phyloP scores from a whole-genome alignment of 2,329 filamentous ascomycete genomes.

The Plectosphaerella plurivora region DNA sequence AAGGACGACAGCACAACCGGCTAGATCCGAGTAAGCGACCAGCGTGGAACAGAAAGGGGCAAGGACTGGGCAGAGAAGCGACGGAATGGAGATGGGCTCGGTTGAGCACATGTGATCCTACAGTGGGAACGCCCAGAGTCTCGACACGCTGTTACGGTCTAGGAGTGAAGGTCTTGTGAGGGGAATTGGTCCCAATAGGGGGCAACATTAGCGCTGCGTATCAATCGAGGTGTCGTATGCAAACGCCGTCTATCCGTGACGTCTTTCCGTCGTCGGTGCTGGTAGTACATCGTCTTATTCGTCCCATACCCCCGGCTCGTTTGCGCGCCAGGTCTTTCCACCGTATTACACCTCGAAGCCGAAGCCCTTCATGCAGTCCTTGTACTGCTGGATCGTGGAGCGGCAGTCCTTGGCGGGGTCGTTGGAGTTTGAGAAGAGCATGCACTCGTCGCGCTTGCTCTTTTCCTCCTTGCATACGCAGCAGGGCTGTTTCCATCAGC shows the following conservation, averaged over 20 bases:
- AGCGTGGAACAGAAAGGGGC: too few species aligned
- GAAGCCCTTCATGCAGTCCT: slow-evolving; percentile 86
- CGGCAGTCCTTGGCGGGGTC: slow-evolving; percentile 83
- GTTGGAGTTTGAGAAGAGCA: slow-evolving; percentile 87
- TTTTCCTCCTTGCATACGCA: slow-evolving; percentile 98
- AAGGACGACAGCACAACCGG: too few species aligned
- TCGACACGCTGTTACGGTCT: too few species aligned
- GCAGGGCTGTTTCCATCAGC: slow-evolving; percentile 63
- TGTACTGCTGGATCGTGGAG: slow-evolving; percentile 78
- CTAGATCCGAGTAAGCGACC: too few species aligned
- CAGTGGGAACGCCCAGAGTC: too few species aligned
- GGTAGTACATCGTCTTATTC: slow-evolving; percentile 11
- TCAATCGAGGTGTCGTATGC: neutral
- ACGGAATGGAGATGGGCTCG: too few species aligned
- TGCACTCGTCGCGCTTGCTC: slow-evolving; percentile 89
- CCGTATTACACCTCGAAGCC: slow-evolving; percentile 68
- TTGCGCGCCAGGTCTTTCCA: neutral
- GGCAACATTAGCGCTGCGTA: neutral
- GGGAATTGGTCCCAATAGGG: too few species aligned
- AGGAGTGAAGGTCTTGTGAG: too few species aligned
- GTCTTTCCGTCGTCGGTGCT: slow-evolving; percentile 3
- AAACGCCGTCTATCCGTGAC: slow-evolving; percentile 9
- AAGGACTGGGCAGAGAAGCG: too few species aligned
- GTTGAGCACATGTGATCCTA: too few species aligned
- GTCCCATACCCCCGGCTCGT: neutral